Base-by-base conservation (phyloP, 2,329 filamentous ascomycete species). In the Alternaria gansuensis region DNA sequence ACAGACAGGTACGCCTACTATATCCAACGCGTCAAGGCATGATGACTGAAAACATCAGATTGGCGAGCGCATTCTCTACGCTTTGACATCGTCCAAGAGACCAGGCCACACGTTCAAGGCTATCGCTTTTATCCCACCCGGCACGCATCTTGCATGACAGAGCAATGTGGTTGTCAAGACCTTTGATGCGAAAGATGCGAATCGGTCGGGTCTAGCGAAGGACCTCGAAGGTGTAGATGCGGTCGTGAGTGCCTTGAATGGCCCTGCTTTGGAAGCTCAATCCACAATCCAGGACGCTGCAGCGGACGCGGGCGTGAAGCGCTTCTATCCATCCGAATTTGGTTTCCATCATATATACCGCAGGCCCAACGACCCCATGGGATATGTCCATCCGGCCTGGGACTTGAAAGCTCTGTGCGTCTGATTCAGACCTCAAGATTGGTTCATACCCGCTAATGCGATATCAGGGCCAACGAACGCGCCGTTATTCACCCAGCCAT, bases 281-380 rank as follows among this genome's bases (percentile, higher is more conserved):
- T 36, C 45, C 6, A 54, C 45, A 2, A 63, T 73, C 8, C 68
- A 73, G 46, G 63, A 75, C 51, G 69, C 70, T 1, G 69, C 67
- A 2, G 62, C 58, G 1, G 59, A 65, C n/a, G 64, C 67, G 11
- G 66, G 68, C 2, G 71, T 75, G 1, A 65, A 67, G 33, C 56
- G 68, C 5, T 71, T 74, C 40, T 71, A 72, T 29, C 69, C 64
- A 0, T 69, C 66, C 34, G 70, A 75, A 41, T 70, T 57, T 31
- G 70, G 64, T 1, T 67, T 74, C 62, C 68, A 69, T 53, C 57
- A 70, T 11, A 58, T 72, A 3, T 67, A 69, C 40, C 60, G 60
- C 21, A 65, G 65, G 39, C 63, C 65, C 11, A 57, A 58, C 2
- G 68, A 70, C 39, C 21, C 34, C 5, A 41, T 43, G 44, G 64